Conservation (phyloP, 805 yeast species). For the Cyberlindnera veronae region DNA sequence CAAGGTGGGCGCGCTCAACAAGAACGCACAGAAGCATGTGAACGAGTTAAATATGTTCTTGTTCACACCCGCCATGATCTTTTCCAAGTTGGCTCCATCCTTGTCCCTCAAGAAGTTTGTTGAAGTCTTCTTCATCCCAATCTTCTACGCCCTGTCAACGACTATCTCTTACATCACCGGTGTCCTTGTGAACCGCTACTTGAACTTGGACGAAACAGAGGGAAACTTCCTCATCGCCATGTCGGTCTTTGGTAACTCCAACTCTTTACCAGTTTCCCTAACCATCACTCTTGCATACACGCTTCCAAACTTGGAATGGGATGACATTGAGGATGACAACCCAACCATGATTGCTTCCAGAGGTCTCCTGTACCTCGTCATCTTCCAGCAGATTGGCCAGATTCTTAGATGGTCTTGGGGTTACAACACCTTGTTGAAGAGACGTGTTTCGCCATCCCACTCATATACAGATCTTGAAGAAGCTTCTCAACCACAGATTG, state of each 20-base stretch:
- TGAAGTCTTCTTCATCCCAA: slow-evolving; percentile 81
- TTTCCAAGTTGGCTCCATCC: slow-evolving; percentile 68
- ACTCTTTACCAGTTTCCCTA: slow-evolving; percentile 89
- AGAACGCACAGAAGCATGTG: slow-evolving; percentile 72
- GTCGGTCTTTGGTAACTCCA: slow-evolving; percentile 96
- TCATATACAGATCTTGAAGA: slow-evolving; percentile 6
- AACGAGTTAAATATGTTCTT: slow-evolving; percentile 81
- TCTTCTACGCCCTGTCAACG: slow-evolving; percentile 81
- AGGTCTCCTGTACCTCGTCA: slow-evolving; percentile 68
- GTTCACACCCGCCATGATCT: slow-evolving; percentile 94
- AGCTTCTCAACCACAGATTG: background rate
- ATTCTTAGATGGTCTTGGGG: slow-evolving; percentile 88
- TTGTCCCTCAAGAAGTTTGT: slow-evolving; percentile 71
- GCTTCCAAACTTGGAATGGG: slow-evolving; percentile 74
- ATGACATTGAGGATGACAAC: slow-evolving; percentile 60
- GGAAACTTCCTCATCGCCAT: slow-evolving; percentile 91
- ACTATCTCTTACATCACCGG: slow-evolving; percentile 69
- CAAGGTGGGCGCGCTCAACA: slow-evolving; percentile 60
- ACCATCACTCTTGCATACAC: slow-evolving; percentile 77
- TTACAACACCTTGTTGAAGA: slow-evolving; percentile 62
- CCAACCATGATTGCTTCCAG: slow-evolving; percentile 72
- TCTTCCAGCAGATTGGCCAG: slow-evolving; percentile 82
- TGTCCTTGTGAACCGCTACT: slow-evolving; percentile 44
- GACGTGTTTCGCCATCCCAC: slow-evolving; percentile 32
- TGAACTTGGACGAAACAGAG: slow-evolving; percentile 68